Percentiles rank a stretch among this genome's conserved stretches.
These are phyloP conservation scores for Fusarium nisikadoi DNA, from an alignment of 2,329 filamentous ascomycete genomes.

Conservation along the genomic window DNA sequence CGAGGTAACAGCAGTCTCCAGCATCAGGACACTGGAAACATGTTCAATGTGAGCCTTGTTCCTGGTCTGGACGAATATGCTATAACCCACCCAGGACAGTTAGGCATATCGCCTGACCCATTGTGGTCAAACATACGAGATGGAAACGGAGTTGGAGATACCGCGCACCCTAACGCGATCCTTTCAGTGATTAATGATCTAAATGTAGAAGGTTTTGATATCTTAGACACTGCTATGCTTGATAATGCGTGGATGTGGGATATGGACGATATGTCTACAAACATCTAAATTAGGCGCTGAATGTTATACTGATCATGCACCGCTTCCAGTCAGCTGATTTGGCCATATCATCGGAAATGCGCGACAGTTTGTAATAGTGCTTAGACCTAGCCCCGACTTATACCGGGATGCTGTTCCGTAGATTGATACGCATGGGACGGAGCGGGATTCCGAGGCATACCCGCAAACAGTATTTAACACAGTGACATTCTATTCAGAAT, in stretches of 20 bases:
- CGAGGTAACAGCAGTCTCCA: not conserved
- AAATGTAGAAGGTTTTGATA: conserved; percentile 2
- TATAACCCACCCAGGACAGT: conserved; percentile 6
- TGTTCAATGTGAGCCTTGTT: not conserved
- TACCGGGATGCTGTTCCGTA: conserved; percentile 13
- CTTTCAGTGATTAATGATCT: conserved; percentile 34
- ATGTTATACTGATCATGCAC: not conserved
- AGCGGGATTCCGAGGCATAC: not conserved
- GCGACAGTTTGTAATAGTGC: not conserved
- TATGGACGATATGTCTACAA: not conserved
- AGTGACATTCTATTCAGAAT: not conserved
- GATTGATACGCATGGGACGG: not conserved
- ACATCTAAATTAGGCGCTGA: not conserved
- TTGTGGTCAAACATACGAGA: conserved; percentile 28
- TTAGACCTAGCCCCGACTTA: not conserved
- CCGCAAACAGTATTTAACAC: not conserved
- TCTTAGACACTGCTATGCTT: conserved; percentile 18
- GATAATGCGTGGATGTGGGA: conserved; percentile 32
- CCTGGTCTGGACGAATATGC: conserved; percentile 17
- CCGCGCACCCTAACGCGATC: conserved; percentile 19
- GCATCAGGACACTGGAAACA: not conserved
- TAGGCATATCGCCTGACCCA: conserved; percentile 24
- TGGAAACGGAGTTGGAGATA: not conserved
- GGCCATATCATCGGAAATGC: not conserved
- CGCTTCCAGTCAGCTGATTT: too few relatives aligned